Percentiles rank a stretch among this genome's conserved stretches.
These are phyloP conservation scores for Luzula sylvatica DNA, from an alignment of 176 grass and related monocot genomes.

Conservation along the genomic window DNA sequence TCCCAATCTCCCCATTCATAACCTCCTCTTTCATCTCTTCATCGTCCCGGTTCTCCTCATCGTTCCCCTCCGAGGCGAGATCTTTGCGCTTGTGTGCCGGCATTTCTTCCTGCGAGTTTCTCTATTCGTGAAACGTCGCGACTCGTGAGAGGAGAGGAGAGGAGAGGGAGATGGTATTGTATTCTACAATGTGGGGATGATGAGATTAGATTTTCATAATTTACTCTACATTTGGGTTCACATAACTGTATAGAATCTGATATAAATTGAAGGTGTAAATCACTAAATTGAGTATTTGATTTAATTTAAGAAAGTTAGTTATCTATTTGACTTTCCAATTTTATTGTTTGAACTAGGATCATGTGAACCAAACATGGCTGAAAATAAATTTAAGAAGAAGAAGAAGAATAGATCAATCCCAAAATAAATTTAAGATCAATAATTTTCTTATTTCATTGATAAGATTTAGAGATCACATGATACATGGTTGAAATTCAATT, in stretches of 20 bases:
- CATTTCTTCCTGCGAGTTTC: conserved; percentile 2
- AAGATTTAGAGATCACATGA: no score
- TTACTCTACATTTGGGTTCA: neutral
- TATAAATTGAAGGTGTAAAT: no score
- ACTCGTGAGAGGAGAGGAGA: neutral
- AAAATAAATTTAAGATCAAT: no score
- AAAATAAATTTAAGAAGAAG: no score
- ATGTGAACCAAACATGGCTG: neutral
- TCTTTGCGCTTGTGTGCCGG: conserved; percentile 18
- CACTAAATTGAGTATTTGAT: no score
- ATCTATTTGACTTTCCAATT: neutral
- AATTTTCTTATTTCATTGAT: no score
- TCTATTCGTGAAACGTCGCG: neutral
- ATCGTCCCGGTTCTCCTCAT: conserved; percentile 3
- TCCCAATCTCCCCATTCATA: conserved; percentile 11
- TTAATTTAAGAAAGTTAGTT: neutral
- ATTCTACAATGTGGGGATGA: neutral
- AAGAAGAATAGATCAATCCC: no score
- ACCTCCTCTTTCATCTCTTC: neutral
- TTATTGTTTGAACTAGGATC: conserved; percentile 6
- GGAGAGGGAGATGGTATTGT: conserved; percentile 5
- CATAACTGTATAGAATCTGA: neutral
- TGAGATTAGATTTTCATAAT: neutral
- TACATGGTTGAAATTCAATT: no score
- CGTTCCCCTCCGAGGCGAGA: conserved; percentile 9